These are phyloP conservation scores for Aspergillaceae sp. DNA, from an alignment of 2,329 filamentous ascomycete genomes.

Conservation along the genomic window DNA sequence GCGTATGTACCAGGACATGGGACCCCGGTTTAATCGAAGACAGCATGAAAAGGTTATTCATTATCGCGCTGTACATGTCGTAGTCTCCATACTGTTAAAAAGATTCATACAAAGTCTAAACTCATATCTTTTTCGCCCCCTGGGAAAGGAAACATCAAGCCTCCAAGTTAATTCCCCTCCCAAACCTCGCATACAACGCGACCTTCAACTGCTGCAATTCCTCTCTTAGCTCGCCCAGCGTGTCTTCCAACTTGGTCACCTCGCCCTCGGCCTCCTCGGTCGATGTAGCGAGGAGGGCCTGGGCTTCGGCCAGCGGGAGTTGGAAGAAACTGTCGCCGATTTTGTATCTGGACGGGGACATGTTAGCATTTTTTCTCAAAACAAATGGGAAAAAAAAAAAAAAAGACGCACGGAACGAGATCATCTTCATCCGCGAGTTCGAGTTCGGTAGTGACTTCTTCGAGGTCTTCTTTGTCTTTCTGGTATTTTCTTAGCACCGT, in stretches of 20 bases:
- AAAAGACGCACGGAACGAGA: constrained; percentile 64
- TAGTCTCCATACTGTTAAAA: too few species aligned
- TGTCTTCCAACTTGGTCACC: constrained; percentile 66
- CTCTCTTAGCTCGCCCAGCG: constrained; percentile 63
- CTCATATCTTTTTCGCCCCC: neutral
- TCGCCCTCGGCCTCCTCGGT: constrained; percentile 68
- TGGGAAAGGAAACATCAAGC: constrained; percentile 45
- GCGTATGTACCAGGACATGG: too few species aligned
- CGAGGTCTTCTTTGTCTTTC: constrained; percentile 98
- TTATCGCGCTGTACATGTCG: too few species aligned
- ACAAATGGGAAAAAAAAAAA: neutral
- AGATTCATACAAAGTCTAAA: too few species aligned
- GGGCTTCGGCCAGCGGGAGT: constrained; percentile 72
- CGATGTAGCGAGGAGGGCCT: constrained; percentile 68
- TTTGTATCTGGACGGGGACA: constrained; percentile 61
- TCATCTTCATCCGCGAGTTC: constrained; percentile 95
- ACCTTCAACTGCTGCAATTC: constrained; percentile 89
- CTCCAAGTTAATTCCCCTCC: constrained; percentile 93
- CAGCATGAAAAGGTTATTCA: too few species aligned
- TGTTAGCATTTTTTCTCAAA: constrained; percentile 2
- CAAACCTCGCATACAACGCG: constrained; percentile 86
- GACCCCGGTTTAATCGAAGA: too few species aligned
- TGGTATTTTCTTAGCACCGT: constrained; percentile 30
- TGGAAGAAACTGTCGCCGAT: constrained; percentile 94
- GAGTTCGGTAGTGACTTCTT: constrained; percentile 82